Conservation (phyloP, 2,329 filamentous ascomycete genomes). For the Arthrobotrys entomopaga region DNA sequence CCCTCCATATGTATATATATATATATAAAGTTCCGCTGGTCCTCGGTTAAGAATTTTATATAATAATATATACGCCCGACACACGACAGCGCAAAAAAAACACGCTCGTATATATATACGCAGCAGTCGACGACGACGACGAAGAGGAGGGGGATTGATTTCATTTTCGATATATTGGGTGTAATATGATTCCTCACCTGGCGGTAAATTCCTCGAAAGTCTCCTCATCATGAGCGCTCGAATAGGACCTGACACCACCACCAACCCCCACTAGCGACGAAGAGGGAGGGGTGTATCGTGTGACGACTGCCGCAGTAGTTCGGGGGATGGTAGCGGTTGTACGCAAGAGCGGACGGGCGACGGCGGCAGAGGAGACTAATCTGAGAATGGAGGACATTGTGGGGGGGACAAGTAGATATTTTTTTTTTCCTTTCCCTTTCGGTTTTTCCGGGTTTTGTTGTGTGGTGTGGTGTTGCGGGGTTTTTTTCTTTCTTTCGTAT, state of each 20-base stretch:
- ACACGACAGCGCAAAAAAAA: slow-evolving; percentile 5
- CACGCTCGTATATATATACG: not conserved
- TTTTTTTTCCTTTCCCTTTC: too few relatives aligned
- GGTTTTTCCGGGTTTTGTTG: not conserved
- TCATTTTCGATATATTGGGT: too few relatives aligned
- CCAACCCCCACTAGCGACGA: slow-evolving; percentile 62
- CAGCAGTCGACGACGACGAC: not conserved
- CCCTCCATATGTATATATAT: not conserved
- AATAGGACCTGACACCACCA: slow-evolving; percentile 68
- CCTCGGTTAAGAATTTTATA: slow-evolving; percentile 4
- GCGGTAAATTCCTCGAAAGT: slow-evolving; percentile 98
- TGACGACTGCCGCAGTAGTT: slow-evolving; percentile 31
- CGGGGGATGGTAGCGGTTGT: slow-evolving; percentile 54
- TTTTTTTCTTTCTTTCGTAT: slow-evolving; percentile 46
- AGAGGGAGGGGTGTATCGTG: slow-evolving; percentile 56
- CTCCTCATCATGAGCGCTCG: slow-evolving; percentile 82
- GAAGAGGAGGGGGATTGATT: too few relatives aligned
- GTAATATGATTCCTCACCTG: slow-evolving; percentile 76
- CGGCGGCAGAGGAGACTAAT: slow-evolving; percentile 68
- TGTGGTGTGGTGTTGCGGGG: slow-evolving; percentile 45
- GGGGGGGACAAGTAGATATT: slow-evolving; percentile 15
- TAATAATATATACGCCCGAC: not conserved
- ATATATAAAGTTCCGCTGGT: slow-evolving; percentile 6
- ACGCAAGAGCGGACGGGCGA: slow-evolving; percentile 66
- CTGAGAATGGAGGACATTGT: slow-evolving; percentile 60